These are phyloP conservation scores for Strobilomyces echinocephalus DNA, from an alignment of 768 basidiomycete genomes.

Conservation along the genomic window DNA sequence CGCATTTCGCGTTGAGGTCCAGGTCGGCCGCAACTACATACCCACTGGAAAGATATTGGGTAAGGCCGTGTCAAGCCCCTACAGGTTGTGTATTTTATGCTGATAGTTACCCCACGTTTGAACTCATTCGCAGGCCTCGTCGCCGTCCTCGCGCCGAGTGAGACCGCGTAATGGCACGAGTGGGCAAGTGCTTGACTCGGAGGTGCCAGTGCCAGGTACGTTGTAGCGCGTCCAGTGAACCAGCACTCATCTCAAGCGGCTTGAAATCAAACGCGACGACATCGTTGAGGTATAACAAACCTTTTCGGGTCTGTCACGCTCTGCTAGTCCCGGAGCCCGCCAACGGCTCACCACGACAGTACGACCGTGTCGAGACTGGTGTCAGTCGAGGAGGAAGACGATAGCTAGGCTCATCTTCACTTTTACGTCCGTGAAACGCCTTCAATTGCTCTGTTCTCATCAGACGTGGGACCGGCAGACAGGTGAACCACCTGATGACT, in stretches of 20 bases:
- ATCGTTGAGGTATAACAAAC: conserved; percentile 78
- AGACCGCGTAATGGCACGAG: conserved; percentile 57
- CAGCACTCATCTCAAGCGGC: conserved; percentile 44
- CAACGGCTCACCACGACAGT: conserved; percentile 80
- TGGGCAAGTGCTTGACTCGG: conserved; percentile 82
- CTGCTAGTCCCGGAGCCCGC: conserved; percentile 66
- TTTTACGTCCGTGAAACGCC: too few species aligned
- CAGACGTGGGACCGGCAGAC: too few species aligned
- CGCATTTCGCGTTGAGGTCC: too few species aligned
- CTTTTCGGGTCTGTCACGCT: conserved; percentile 57
- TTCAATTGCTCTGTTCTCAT: too few species aligned
- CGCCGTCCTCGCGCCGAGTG: conserved; percentile 58
- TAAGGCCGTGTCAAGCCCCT: too few species aligned
- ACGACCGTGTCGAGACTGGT: conserved; percentile 60
- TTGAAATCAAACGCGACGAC: conserved; percentile 84
- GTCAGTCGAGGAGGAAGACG: conserved; percentile 3
- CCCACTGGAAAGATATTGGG: too few species aligned
- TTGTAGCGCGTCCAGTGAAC: neutral
- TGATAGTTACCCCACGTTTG: too few species aligned
- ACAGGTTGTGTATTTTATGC: too few species aligned
- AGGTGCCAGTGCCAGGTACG: conserved; percentile 91
- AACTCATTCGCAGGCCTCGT: conserved; percentile 77
- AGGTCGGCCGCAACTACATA: too few species aligned
- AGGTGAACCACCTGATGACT: neutral
- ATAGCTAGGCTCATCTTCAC: too few species aligned